Evolutionary conservation across 805 yeast genomes (phyloP).

Genomic region (Starmerella vaccinii): DNA sequence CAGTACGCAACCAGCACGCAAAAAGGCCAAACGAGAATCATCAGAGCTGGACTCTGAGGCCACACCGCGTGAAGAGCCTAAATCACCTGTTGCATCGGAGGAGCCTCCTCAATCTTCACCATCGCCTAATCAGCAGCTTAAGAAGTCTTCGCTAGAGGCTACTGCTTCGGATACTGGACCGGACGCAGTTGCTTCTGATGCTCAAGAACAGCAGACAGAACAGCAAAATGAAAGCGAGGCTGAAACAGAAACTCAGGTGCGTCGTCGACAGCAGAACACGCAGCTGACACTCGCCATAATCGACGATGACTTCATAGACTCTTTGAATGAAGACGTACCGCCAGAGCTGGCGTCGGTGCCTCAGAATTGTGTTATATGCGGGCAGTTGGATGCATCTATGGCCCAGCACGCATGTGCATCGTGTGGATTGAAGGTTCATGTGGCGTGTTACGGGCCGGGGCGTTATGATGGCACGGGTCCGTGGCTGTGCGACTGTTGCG

Average conservation of each 20-base stretch:
- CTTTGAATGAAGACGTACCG: constrained; percentile 6
- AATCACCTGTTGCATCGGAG: too few species aligned
- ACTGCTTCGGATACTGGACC: too few species aligned
- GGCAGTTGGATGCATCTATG: constrained; percentile 20
- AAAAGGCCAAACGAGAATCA: constrained; percentile 13
- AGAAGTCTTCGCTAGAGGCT: too few species aligned
- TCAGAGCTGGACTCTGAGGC: background rate
- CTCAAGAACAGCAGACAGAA: background rate
- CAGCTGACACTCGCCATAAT: constrained; percentile 7
- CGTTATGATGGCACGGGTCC: constrained; percentile 6
- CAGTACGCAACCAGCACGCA: constrained; percentile 1
- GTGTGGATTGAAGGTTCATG: constrained; percentile 21
- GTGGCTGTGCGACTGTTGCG: constrained; percentile 55
- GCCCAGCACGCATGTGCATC: constrained; percentile 13
- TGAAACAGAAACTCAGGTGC: background rate
- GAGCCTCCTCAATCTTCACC: background rate
- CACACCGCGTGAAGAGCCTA: background rate
- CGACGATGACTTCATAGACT: constrained; percentile 4
- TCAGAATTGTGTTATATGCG: constrained; percentile 19
- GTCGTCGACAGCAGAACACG: background rate
- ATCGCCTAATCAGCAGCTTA: too few species aligned
- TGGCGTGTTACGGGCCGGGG: constrained; percentile 21
- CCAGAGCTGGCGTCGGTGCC: constrained; percentile 1
- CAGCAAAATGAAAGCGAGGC: constrained; percentile 1
- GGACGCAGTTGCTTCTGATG: too few species aligned